Percentiles rank a stretch among this genome's conserved stretches.
Conservation (phyloP, 306 rosid genomes). For the Boehmeria nivea region DNA sequence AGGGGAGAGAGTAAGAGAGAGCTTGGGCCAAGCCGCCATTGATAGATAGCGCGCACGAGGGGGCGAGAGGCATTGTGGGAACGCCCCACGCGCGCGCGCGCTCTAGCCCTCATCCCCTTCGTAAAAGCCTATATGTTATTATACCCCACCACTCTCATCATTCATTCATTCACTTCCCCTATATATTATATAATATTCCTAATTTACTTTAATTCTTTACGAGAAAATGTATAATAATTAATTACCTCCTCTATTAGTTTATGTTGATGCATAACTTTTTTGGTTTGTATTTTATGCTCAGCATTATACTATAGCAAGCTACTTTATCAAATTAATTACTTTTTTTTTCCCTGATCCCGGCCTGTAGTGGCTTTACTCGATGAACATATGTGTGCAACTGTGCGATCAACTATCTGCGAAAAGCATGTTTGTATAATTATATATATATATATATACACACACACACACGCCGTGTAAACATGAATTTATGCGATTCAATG, state of each 20-base stretch:
- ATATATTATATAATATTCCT: neutral
- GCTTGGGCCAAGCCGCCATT: conserved; percentile 47
- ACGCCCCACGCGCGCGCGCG: conserved; percentile 30
- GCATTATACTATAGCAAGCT: neutral
- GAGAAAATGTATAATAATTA: neutral
- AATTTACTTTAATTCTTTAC: neutral
- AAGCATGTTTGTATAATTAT: neutral
- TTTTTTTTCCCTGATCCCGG: neutral
- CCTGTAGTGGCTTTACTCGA: too few relatives aligned
- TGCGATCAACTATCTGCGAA: neutral
- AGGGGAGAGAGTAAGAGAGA: neutral
- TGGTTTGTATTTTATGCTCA: conserved; percentile 4
- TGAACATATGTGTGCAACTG: too few relatives aligned
- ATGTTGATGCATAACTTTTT: conserved; percentile 1
- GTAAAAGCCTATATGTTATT: conserved; percentile 8
- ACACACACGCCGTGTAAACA: neutral
- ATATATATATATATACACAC: neutral
- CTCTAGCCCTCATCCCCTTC: conserved; percentile 19
- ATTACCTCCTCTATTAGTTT: neutral
- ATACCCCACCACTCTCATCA: conserved; percentile 30
- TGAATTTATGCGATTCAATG: conserved; percentile 1
- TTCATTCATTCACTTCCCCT: conserved; percentile 1
- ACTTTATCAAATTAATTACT: neutral
- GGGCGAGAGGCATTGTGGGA: conserved; percentile 50
- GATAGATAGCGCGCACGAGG: conserved; percentile 71